Conservation (phyloP, 306 rosid genomes). For the Vicia faba region DNA sequence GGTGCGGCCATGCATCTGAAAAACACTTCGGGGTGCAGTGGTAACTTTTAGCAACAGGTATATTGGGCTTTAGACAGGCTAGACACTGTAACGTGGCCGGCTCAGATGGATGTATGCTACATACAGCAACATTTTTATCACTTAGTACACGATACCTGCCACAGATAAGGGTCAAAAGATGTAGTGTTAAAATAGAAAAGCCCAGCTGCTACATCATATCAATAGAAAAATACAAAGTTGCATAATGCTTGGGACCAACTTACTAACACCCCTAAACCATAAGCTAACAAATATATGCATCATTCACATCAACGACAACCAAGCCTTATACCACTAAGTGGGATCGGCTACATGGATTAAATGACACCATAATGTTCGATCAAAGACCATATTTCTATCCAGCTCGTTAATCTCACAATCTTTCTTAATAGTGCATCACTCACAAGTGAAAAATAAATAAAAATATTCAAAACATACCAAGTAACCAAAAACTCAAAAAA, state of each 20-base stretch:
- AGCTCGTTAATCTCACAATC: no score
- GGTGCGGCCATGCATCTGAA: constrained; percentile 98
- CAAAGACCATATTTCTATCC: no score
- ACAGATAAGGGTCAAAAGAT: constrained; percentile 30
- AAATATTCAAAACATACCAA: constrained; percentile 16
- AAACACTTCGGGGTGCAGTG: constrained; percentile 94
- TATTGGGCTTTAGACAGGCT: constrained; percentile 81
- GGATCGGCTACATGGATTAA: no score
- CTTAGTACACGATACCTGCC: constrained; percentile 94
- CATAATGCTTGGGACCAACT: constrained; percentile 9
- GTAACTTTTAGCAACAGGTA: constrained; percentile 84
- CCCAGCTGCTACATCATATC: constrained; percentile 19
- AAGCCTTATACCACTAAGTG: no score
- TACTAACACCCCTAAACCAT: not conserved
- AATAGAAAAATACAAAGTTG: constrained; percentile 7
- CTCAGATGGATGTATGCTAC: constrained; percentile 96
- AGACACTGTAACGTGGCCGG: constrained; percentile 91
- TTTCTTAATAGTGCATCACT: not conserved
- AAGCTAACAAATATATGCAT: constrained; percentile 21
- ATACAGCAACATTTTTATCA: constrained; percentile 81
- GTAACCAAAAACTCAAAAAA: constrained; percentile 18
- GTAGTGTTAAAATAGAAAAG: constrained; percentile 10
- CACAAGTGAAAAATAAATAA: constrained; percentile 1
- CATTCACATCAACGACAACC: not conserved
- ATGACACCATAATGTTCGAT: no score